phyloP scores from a whole-genome alignment of 208 protist genomes.

The Leishmania tropica region DNA sequence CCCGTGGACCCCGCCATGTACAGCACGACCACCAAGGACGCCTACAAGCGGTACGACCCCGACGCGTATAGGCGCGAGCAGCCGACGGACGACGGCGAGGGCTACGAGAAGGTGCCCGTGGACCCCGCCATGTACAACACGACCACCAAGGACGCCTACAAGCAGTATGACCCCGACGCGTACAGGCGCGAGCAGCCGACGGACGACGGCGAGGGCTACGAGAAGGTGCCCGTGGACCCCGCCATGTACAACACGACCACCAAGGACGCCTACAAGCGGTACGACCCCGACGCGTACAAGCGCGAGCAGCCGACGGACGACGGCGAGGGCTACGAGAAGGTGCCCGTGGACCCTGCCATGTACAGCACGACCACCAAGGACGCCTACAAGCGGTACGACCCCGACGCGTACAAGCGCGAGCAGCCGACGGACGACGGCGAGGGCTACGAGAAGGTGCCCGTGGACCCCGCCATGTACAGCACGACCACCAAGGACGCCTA shows the following conservation, averaged over 20 bases:
- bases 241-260: constrained; percentile 23
- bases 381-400: constrained; percentile 13
- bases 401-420: constrained; percentile 11
- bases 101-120: constrained; percentile 16
- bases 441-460: constrained; percentile 33
- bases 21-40: constrained; percentile 12
- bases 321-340: constrained; percentile 9
- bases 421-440: constrained; percentile 14
- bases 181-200: constrained; percentile 38
- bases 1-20: constrained; percentile 31
- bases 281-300: constrained; percentile 42
- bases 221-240: constrained; percentile 26
- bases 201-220: constrained; percentile 7
- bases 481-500: constrained; percentile 46
- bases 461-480: constrained; percentile 64
- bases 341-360: constrained; percentile 25
- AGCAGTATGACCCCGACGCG: constrained; percentile 38
- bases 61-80: constrained; percentile 44
- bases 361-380: constrained; percentile 24
- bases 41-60: constrained; percentile 21
- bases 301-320: background rate
- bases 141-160: constrained; percentile 47
- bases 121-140: constrained; percentile 45
- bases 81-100: constrained; percentile 2
- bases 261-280: constrained; percentile 33